These are phyloP conservation scores for Collybiopsis confluens DNA, from an alignment of 768 basidiomycete genomes.

Conservation along the genomic window DNA sequence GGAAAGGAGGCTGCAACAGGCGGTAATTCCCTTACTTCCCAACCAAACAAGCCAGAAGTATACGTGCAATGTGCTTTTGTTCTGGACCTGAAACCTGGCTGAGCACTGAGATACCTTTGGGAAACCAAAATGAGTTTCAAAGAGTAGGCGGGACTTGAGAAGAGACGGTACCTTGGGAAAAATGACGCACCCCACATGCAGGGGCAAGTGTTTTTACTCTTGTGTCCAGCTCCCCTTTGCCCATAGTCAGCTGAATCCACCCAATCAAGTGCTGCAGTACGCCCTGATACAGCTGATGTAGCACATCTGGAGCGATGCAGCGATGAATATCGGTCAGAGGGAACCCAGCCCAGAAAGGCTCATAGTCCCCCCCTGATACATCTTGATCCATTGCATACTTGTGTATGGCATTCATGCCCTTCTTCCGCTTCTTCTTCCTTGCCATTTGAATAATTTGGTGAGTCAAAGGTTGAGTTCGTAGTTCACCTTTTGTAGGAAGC, in stretches of 20 bases:
- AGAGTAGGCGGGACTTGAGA: too few relatives aligned
- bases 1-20: conserved; percentile 10
- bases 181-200: not conserved
- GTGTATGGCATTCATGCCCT: too few relatives aligned
- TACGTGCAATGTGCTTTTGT: not conserved
- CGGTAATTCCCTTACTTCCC: not conserved
- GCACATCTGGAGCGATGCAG: not conserved
- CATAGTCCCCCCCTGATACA: not conserved
- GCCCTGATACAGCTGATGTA: not conserved
- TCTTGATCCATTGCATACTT: not conserved
- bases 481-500: too few relatives aligned
- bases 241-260: conserved; percentile 5
- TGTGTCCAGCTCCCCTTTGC: not conserved
- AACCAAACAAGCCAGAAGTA: not conserved
- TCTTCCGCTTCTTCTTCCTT: too few relatives aligned
- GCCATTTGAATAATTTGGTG: too few relatives aligned
- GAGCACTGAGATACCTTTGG: not conserved
- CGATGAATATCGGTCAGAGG: not conserved
- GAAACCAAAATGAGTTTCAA: too few relatives aligned
- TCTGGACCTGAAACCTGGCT: not conserved
- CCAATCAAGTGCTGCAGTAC: not conserved
- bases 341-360: not conserved
- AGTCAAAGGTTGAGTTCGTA: too few relatives aligned
- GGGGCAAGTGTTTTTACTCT: not conserved
- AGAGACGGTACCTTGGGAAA: too few relatives aligned